Percentiles rank a stretch among this genome's conserved stretches.
Evolutionary conservation across 495 filamentous ascomycete genomes (phyloP).

Genomic region (Penicillium diatomitis): DNA sequence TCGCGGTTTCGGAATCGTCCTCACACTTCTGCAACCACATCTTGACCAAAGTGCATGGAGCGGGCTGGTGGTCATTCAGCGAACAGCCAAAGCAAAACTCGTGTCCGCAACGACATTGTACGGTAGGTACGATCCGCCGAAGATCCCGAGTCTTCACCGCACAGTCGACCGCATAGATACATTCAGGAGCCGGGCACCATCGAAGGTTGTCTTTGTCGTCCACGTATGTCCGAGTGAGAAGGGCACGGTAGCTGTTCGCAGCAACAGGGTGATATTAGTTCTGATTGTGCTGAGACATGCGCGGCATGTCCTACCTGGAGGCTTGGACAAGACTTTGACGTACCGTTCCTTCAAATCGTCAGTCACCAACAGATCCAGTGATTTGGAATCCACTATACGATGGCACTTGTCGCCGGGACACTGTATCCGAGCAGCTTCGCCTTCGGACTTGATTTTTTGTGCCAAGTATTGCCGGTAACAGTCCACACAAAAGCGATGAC

Average conservation of each 20-base stretch:
- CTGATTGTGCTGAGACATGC: neutral
- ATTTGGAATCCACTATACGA: conserved; percentile 84
- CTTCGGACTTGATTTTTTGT: conserved; percentile 90
- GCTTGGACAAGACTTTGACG: neutral
- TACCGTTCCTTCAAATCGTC: conserved; percentile 61
- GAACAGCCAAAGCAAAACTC: conserved; percentile 95
- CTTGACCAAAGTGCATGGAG: conserved; percentile 86
- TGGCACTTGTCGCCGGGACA: conserved; percentile 84
- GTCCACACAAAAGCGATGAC: conserved; percentile 87
- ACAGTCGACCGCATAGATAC: conserved; percentile 85
- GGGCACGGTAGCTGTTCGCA: conserved; percentile 58
- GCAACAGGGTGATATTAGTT: conserved; percentile 12
- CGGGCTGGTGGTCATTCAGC: conserved; percentile 84
- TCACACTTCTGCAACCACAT: conserved; percentile 98
- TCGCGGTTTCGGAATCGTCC: conserved; percentile 95
- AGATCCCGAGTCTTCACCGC: conserved; percentile 77
- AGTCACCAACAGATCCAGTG: conserved; percentile 73
- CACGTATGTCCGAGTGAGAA: conserved; percentile 90
- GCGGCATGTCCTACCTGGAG: neutral
- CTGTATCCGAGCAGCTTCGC: conserved; percentile 88
- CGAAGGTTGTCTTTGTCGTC: conserved; percentile 91
- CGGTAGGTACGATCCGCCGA: conserved; percentile 76
- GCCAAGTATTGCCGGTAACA: conserved; percentile 86
- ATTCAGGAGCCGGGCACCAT: conserved; percentile 97
- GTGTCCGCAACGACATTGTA: conserved; percentile 73